Conservation (phyloP, 805 yeast genomes). For the Pichia sporocuriosa region DNA sequence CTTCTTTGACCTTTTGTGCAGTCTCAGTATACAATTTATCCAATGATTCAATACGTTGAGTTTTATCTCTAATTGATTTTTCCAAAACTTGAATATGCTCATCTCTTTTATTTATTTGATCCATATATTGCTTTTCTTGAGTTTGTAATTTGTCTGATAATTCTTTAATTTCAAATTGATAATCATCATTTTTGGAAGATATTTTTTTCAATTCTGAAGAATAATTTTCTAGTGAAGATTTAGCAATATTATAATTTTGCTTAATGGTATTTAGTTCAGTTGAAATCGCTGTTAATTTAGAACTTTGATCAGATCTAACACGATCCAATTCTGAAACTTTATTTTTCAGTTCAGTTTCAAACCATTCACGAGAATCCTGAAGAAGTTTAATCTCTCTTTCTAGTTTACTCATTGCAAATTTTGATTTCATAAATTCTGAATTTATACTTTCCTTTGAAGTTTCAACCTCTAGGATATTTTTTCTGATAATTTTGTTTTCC, state of each 20-base stretch:
- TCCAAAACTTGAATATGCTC: slow-evolving; percentile 53
- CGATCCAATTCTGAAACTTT: slow-evolving; percentile 24
- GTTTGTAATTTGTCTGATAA: slow-evolving; percentile 37
- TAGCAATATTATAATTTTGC: slow-evolving; percentile 26
- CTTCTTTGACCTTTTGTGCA: slow-evolving; percentile 33
- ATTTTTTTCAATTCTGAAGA: slow-evolving; percentile 32
- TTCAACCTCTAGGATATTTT: slow-evolving; percentile 33
- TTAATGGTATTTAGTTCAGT: slow-evolving; percentile 31
- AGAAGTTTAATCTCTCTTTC: slow-evolving; percentile 28
- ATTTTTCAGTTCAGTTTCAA: slow-evolving; percentile 29
- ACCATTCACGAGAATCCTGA: slow-evolving; percentile 30
- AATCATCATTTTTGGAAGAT: slow-evolving; percentile 34
- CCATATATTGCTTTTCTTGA: slow-evolving; percentile 44
- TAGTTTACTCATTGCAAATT: slow-evolving; percentile 23
- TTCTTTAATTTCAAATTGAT: slow-evolving; percentile 39
- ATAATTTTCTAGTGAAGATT: slow-evolving; percentile 28
- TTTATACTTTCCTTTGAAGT: slow-evolving; percentile 27
- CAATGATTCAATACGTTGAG: slow-evolving; percentile 44
- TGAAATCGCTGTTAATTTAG: slow-evolving; percentile 28
- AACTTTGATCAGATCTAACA: slow-evolving; percentile 25
- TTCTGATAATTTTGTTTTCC: slow-evolving; percentile 37
- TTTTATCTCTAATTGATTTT: slow-evolving; percentile 44
- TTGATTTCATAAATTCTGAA: slow-evolving; percentile 22
- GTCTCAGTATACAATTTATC: slow-evolving; percentile 42
- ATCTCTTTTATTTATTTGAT: slow-evolving; percentile 56